Percentiles rank a stretch among this genome's conserved stretches.
These are phyloP conservation scores for Orobanche coerulescens DNA, from an alignment of 257 asterid genomes.

Conservation along the genomic window DNA sequence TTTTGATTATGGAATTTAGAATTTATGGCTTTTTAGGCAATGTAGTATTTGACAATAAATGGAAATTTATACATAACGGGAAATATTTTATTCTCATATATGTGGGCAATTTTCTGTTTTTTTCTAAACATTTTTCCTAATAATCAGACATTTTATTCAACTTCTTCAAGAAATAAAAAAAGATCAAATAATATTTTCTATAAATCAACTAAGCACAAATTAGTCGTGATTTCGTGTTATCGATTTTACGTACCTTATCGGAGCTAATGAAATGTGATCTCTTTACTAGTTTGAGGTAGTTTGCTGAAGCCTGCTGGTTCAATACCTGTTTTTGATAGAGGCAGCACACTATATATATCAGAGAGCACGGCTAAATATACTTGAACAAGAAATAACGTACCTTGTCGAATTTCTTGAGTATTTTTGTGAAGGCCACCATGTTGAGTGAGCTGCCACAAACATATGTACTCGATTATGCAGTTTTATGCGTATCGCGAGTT, in stretches of 20 bases:
- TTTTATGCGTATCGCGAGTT: too few relatives aligned
- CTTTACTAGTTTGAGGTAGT: slow-evolving; percentile 69
- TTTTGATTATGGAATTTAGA: background rate
- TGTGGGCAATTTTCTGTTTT: background rate
- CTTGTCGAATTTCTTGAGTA: slow-evolving; percentile 93
- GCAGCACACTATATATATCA: too few relatives aligned
- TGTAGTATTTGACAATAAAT: background rate
- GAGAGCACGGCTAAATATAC: too few relatives aligned
- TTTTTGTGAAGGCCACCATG: slow-evolving; percentile 86
- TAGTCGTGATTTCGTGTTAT: too few relatives aligned
- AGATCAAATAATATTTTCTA: background rate
- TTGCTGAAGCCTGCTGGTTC: slow-evolving; percentile 55
- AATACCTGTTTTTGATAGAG: slow-evolving; percentile 75
- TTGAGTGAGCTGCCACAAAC: slow-evolving; percentile 63
- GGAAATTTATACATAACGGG: background rate
- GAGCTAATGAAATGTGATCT: slow-evolving; percentile 80
- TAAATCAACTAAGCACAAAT: background rate
- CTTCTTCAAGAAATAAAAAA: background rate
- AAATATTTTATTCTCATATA: too few relatives aligned
- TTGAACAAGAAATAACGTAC: too few relatives aligned
- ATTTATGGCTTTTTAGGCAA: background rate
- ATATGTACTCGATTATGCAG: too few relatives aligned
- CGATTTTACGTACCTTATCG: slow-evolving; percentile 75
- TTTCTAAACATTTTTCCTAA: background rate
- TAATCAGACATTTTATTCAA: background rate